Evolutionary conservation across 192 early-diverging fungal genomes (phyloP).

Genomic region (Paraglomus occultum): DNA sequence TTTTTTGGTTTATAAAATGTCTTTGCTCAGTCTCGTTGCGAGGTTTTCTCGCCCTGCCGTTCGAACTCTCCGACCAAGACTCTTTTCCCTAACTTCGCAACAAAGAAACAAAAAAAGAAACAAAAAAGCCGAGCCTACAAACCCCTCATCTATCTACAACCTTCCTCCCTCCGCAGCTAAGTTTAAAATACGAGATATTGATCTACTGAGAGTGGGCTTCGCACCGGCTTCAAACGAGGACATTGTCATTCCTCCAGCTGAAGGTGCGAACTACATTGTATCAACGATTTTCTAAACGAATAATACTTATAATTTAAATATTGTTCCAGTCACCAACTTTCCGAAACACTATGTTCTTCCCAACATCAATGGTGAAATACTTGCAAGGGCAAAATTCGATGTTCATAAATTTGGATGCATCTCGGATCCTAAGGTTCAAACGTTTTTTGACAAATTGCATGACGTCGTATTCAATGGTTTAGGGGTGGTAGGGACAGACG

Average conservation of each 20-base stretch:
- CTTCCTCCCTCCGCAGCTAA: constrained; percentile 9
- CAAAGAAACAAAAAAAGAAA: constrained; percentile 15
- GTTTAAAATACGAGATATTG: neutral
- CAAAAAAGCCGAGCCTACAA: neutral
- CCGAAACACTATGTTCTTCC: neutral
- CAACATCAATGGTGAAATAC: neutral
- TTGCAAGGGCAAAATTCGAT: neutral
- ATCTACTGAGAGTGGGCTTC: constrained; percentile 1
- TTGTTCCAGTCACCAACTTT: neutral
- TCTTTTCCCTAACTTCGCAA: constrained; percentile 8
- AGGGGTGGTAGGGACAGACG: constrained; percentile 9
- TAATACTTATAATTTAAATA: constrained; percentile 13
- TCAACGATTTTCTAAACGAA: constrained; percentile 3
- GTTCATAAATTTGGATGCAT: neutral
- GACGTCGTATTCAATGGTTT: neutral
- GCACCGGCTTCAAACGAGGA: constrained; percentile 7
- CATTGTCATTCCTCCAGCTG: neutral
- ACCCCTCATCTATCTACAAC: too few relatives aligned
- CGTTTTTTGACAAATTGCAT: constrained; percentile 12
- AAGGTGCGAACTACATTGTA: constrained; percentile 1
- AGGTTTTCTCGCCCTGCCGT: constrained; percentile 16
- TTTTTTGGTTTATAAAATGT: neutral
- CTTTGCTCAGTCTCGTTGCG: constrained; percentile 8
- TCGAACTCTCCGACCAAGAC: constrained; percentile 12
- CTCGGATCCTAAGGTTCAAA: constrained; percentile 18